Evolutionary conservation across 1,284 basidiomycete genomes (phyloP).

Genomic region (Ganoderma resinaceum): DNA sequence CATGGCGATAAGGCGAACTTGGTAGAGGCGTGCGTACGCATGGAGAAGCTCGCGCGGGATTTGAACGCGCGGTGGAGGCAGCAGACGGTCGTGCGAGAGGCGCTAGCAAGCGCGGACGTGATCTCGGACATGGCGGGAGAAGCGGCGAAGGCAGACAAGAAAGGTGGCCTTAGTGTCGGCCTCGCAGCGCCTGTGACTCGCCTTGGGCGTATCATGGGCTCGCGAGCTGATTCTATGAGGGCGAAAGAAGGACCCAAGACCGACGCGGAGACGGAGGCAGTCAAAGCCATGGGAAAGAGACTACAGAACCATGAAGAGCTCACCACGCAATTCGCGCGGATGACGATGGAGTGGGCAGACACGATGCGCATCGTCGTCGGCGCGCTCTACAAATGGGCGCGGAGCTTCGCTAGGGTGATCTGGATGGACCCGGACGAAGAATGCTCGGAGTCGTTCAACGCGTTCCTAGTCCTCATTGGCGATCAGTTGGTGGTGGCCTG

Average conservation of each 20-base stretch:
- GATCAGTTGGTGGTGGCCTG: constrained; percentile 59
- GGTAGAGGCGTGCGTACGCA: constrained; percentile 63
- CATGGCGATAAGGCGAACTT: constrained; percentile 71
- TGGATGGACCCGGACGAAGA: constrained; percentile 58
- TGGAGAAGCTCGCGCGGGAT: constrained; percentile 81
- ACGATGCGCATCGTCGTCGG: constrained; percentile 51
- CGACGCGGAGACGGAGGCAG: constrained; percentile 59
- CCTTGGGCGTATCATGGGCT: constrained; percentile 64
- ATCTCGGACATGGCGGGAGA: constrained; percentile 37
- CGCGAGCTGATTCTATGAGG: constrained; percentile 41
- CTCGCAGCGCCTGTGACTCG: constrained; percentile 63
- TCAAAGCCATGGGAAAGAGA: constrained; percentile 61
- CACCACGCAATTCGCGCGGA: constrained; percentile 63
- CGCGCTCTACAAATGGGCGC: constrained; percentile 64
- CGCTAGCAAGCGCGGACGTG: constrained; percentile 50
- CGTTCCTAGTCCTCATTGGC: constrained; percentile 66
- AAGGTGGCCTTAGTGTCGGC: constrained; percentile 41
- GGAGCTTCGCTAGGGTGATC: constrained; percentile 70
- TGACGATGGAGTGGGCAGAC: constrained; percentile 65
- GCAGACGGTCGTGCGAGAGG: constrained; percentile 84
- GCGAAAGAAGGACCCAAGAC: constrained; percentile 44
- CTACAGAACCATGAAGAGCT: constrained; percentile 55
- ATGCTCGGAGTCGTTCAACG: constrained; percentile 71
- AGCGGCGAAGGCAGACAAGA: constrained; percentile 51
- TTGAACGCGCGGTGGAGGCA: constrained; percentile 89